Evolutionary conservation across 2,329 filamentous ascomycete genomes (phyloP), one percentile per base, ranked within the genome.

Genomic region (Chaetomium strumarium): DNA sequence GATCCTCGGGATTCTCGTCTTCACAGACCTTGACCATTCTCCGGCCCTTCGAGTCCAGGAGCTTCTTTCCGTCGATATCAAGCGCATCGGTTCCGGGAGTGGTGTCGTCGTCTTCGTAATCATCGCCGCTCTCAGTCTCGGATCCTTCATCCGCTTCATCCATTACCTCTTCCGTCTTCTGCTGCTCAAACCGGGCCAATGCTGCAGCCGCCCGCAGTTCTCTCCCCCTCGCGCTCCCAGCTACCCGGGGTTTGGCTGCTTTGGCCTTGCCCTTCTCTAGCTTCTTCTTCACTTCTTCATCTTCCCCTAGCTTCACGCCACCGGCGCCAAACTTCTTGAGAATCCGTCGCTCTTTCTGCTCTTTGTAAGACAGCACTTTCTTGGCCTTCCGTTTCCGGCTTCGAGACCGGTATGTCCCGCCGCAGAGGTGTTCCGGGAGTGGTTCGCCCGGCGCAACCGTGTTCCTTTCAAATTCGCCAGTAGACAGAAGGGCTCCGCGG

Each of bases 121-220:
- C 75, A 49, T 75, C 74, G n/a, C 73, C 75, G 53, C 72, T 73
- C 29, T 70, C 78, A 41, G 70, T 77, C 29, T 69, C 73, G 2
- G 70, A 72, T 20, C 51, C 55, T 13, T 45, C 51, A 1, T 44
- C 55, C 13, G 61, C 56, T 1, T 66, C 29, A 53, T 55, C 46
- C 68, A 50, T 68, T 46, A 75, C 77, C 46, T 75, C 73, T 61
- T 80, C 73, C 61, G 80, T 80, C 45, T 75, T 78, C 42, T 77
- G 68, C 63, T 78, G 68, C 39, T 81, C 85, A 53, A 92, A 89
- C 12, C 88, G 75, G 13, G 86, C 86, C 59, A 92, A 66, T 1
- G 88, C 88, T 2, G 88, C 88, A 6, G 86, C 86, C 2, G 87
- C 88, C 51, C 88, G 74, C 11, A 93, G 71, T 46, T 92, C 88